Conservation (phyloP, 2,329 filamentous ascomycete species). For the Trichocomaceae sp. region DNA sequence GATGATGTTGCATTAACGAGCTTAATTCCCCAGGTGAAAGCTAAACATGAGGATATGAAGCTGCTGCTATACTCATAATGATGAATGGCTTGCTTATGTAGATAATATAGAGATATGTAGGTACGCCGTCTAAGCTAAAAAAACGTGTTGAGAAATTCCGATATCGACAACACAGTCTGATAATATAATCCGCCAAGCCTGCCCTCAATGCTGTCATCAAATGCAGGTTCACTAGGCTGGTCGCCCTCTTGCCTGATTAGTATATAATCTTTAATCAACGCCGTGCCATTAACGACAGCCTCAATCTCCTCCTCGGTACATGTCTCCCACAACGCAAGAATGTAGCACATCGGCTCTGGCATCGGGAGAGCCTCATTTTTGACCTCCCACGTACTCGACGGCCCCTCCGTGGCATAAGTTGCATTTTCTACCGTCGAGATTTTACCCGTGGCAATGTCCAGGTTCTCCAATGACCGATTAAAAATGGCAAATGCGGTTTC, state of each 20-base stretch:
- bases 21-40: no score
- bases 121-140: neutral
- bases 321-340: constrained; percentile 30
- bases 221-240: neutral
- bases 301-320: constrained; percentile 40
- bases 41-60: no score
- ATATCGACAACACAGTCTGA: neutral
- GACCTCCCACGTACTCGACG: constrained; percentile 36
- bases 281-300: constrained; percentile 40
- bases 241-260: constrained; percentile 27
- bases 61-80: no score
- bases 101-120: neutral
- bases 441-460: constrained; percentile 51
- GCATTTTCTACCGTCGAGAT: constrained; percentile 30
- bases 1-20: no score
- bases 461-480: constrained; percentile 44
- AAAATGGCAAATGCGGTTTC: constrained; percentile 51
- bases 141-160: neutral
- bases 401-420: constrained; percentile 37
- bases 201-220: neutral
- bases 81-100: neutral
- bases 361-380: constrained; percentile 40
- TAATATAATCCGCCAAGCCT: neutral
- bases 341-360: constrained; percentile 41
- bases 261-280: constrained; percentile 43